Evolutionary conservation across 352 stramenopile species (phyloP).

Genomic region (Globisporangium paroecandrum): DNA sequence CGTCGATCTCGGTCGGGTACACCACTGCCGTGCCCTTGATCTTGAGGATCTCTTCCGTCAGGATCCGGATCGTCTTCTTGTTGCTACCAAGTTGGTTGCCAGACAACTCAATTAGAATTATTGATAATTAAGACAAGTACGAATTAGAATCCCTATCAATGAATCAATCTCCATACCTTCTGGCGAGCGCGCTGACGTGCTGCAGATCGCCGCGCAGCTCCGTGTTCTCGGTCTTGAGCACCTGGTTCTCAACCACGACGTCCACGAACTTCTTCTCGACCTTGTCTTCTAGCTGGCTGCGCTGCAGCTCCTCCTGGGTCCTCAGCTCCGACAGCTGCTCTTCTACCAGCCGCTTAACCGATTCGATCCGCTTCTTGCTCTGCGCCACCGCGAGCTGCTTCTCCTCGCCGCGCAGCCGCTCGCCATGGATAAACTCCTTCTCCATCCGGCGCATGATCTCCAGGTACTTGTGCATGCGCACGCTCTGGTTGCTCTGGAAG

Average conservation of each 20-base stretch:
- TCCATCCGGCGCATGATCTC: conserved; percentile 40
- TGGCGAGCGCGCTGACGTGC: conserved; percentile 13
- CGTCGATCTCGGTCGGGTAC: conserved; percentile 13
- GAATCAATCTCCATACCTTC: conserved; percentile 10
- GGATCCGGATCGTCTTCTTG: conserved; percentile 39
- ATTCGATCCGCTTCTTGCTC: conserved; percentile 28
- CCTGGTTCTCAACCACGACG: conserved; percentile 40
- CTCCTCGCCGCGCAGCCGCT: conserved; percentile 34
- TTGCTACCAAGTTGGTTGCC: conserved; percentile 21
- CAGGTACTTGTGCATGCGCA: conserved; percentile 32
- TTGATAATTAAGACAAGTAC: background rate
- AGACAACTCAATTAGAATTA: background rate
- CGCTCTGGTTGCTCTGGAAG: conserved; percentile 27
- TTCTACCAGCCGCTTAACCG: conserved; percentile 20
- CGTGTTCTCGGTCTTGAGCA: conserved; percentile 36
- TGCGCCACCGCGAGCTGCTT: conserved; percentile 27
- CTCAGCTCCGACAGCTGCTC: conserved; percentile 28
- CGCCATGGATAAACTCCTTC: conserved; percentile 29
- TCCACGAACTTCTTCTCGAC: conserved; percentile 39
- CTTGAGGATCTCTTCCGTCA: conserved; percentile 49
- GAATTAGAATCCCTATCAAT: background rate
- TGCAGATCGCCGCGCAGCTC: conserved; percentile 33
- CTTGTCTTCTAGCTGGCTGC: conserved; percentile 29
- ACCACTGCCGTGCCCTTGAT: conserved; percentile 28
- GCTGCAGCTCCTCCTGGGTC: conserved; percentile 21